Base-by-base conservation (phyloP, 768 basidiomycete species). In the Lactarius akahatsu region DNA sequence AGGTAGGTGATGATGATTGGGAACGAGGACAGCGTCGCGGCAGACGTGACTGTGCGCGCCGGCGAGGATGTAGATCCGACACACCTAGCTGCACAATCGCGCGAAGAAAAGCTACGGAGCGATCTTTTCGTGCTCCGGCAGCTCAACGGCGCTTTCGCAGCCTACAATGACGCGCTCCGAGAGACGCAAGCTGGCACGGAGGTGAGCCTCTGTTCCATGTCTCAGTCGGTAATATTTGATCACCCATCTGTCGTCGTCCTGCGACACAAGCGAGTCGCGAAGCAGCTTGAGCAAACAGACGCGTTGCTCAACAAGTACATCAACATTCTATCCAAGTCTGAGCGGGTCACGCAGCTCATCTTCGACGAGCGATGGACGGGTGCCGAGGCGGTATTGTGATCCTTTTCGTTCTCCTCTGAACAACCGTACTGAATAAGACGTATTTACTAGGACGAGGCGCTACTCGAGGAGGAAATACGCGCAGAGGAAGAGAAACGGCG, bases 311-410 rank as follows among this genome's bases (percentile, higher is more conserved):
- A 90, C 76, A 89, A 86, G 80, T 93, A 93, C 73, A 83, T 90
- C 52, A 77, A 77, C 52, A 84, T 91, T 55, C 78, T 93, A 23
- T 82, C 84, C 9, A 86, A 85, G 73, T 89, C 90, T 2, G 91
- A 92, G 74, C 82, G 85, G 16, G 81, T 85, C 67, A 78, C 90
- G 2, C 83, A 83, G 38, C 75, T 92, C 64, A 84, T 93, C 20
- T 86, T 92, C 66, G 90, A 93, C 73, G 88, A 91, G 66, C 78
- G 83, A 65, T 93, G 89, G 89, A 78, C 84, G 62, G 91, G 91
- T 2, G 89, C 86, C 40, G 88, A 89, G 68, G 84, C 80, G 52
- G 91, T 91, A 72, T 77, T 85, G 54, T 52, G 38, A 11, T 18
- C 13, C 3, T 3, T n/a, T 9, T 10, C 56, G 1, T 28, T 41